Evolutionary conservation across 495 filamentous ascomycete species (phyloP).

Genomic region (Parathielavia appendiculata): DNA sequence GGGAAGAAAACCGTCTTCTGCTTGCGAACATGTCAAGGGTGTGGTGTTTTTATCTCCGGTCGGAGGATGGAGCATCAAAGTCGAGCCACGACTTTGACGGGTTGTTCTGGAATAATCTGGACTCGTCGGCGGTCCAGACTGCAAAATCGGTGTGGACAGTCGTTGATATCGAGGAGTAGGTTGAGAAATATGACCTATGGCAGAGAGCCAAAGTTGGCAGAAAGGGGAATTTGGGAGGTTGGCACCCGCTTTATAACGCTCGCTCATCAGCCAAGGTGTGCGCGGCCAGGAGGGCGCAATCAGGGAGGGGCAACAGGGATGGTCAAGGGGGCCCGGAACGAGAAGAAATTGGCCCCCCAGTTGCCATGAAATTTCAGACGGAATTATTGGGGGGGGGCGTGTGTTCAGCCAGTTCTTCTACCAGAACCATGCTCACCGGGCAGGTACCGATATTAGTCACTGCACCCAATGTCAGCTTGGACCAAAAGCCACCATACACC

Average conservation of each 20-base stretch:
- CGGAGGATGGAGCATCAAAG: slow-evolving; percentile 33
- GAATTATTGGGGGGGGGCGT: slow-evolving; percentile 24
- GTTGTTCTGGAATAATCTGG: slow-evolving; percentile 27
- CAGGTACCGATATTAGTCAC: slow-evolving; percentile 13
- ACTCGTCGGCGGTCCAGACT: slow-evolving; percentile 29
- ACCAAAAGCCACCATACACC: slow-evolving; percentile 16
- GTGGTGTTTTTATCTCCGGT: slow-evolving; percentile 33
- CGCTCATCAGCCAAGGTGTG: slow-evolving; percentile 15
- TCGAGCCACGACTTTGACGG: slow-evolving; percentile 28
- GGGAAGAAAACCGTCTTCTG: slow-evolving; percentile 45
- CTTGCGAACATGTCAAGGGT: slow-evolving; percentile 48
- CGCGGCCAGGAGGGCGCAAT: slow-evolving; percentile 15
- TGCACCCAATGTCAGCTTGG: slow-evolving; percentile 13
- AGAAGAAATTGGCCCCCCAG: slow-evolving; percentile 15
- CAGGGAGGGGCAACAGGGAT: slow-evolving; percentile 7
- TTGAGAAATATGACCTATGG: slow-evolving; percentile 12
- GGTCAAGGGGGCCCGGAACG: slow-evolving; percentile 6
- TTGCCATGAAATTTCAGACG: slow-evolving; percentile 15
- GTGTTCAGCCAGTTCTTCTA: background rate
- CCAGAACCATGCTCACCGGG: slow-evolving; percentile 11
- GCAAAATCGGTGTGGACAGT: slow-evolving; percentile 17
- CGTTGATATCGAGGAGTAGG: slow-evolving; percentile 12
- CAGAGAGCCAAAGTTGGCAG: slow-evolving; percentile 24
- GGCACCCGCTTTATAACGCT: slow-evolving; percentile 20
- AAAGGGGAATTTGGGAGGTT: slow-evolving; percentile 20